phyloP scores from a whole-genome alignment of 2,329 filamentous ascomycete genomes.

The Phialophora macrospora region DNA sequence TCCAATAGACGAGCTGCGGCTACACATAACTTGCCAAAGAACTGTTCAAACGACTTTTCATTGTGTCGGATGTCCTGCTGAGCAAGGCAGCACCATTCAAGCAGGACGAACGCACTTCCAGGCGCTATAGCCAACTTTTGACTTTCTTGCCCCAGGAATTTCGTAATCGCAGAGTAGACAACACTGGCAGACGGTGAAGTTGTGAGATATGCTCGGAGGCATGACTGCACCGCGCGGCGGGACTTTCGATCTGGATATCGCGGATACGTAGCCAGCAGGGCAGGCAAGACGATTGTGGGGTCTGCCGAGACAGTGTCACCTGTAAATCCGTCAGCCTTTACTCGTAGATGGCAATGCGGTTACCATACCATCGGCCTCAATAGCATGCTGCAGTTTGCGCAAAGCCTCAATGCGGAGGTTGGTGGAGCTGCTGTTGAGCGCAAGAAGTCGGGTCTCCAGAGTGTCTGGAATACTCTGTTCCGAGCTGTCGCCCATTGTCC shows the following conservation, averaged over 20 bases:
- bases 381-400: conserved; percentile 32
- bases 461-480: conserved; percentile 22
- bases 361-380: conserved; percentile 28
- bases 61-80: conserved; percentile 71
- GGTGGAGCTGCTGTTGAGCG: conserved; percentile 36
- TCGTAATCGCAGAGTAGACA: conserved; percentile 55
- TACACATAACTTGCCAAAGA: conserved; percentile 64
- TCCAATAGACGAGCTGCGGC: conserved; percentile 76
- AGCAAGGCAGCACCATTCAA: conserved; percentile 85
- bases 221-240: conserved; percentile 79
- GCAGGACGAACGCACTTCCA: conserved; percentile 81
- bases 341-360: background rate
- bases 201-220: conserved; percentile 71
- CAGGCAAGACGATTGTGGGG: conserved; percentile 20
- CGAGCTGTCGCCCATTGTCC: conserved; percentile 33
- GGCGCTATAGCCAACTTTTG: conserved; percentile 77
- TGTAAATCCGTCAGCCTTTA: conserved; percentile 20
- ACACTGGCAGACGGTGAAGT: conserved; percentile 55
- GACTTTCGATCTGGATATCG: conserved; percentile 86
- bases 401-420: conserved; percentile 35
- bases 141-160: conserved; percentile 71
- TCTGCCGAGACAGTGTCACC: conserved; percentile 15
- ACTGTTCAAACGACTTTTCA: conserved; percentile 62
- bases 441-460: conserved; percentile 22
- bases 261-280: conserved; percentile 82